A percentile compares a stretch with the other conserved stretches of the same genome.
These are phyloP conservation scores for Liriodendron chinense DNA, from an alignment of 164 flowering plant species.

Conservation along the genomic window DNA sequence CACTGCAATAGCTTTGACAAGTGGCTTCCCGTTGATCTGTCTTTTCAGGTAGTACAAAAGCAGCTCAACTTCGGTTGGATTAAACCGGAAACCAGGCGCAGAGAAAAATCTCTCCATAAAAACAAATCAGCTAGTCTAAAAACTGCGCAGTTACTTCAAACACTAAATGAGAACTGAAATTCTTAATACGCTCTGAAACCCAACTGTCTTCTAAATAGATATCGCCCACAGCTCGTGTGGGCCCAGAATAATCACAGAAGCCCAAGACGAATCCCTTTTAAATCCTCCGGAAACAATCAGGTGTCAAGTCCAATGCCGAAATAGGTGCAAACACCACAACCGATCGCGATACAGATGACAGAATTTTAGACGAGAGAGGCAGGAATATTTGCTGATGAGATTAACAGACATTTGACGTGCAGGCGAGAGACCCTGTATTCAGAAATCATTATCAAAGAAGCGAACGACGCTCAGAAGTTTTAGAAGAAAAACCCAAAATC, in stretches of 20 bases:
- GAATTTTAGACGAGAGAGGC: conserved; percentile 6
- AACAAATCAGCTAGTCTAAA: neutral
- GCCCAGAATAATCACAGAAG: neutral
- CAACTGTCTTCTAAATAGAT: neutral
- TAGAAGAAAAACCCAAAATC: neutral
- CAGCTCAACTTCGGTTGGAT: conserved; percentile 76
- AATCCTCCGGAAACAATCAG: conserved; percentile 27
- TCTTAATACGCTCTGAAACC: neutral
- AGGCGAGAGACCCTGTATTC: neutral
- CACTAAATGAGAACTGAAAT: neutral
- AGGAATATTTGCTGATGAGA: conserved; percentile 4
- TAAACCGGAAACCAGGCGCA: conserved; percentile 80
- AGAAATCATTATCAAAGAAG: neutral
- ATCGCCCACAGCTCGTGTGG: neutral
- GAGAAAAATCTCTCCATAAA: conserved; percentile 34
- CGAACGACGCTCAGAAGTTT: neutral
- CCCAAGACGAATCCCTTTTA: neutral
- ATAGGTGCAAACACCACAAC: conserved; percentile 9
- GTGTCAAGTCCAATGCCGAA: conserved; percentile 22
- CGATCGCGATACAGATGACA: conserved; percentile 6
- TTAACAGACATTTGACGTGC: conserved; percentile 14
- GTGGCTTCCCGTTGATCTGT: conserved; percentile 43
- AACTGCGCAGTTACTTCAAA: conserved; percentile 6
- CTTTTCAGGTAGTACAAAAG: conserved; percentile 65
- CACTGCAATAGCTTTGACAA: conserved; percentile 45